A percentile compares a stretch with the other conserved stretches of the same genome.
phyloP scores from a whole-genome alignment of 2,329 filamentous ascomycete species.

The Neonectria faginata region DNA sequence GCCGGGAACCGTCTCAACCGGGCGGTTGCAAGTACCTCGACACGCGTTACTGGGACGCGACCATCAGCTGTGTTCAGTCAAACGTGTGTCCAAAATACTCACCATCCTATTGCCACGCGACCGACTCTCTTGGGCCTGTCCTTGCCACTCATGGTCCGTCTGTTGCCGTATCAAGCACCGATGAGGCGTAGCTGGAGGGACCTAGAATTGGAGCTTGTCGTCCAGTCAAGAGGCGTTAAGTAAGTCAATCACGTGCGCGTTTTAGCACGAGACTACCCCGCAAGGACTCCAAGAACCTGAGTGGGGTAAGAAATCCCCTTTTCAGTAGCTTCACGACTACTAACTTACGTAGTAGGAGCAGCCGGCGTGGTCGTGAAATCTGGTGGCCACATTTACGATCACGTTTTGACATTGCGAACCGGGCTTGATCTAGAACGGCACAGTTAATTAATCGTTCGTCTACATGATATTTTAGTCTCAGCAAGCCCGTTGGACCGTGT shows the following conservation, averaged over 20 bases:
- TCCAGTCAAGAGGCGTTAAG: neutral
- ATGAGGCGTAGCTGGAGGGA: slow-evolving; percentile 1
- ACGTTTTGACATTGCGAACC: neutral
- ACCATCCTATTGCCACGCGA: slow-evolving; percentile 34
- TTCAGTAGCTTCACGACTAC: slow-evolving; percentile 14
- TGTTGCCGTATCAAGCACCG: slow-evolving; percentile 10
- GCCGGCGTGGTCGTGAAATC: neutral
- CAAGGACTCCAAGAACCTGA: neutral
- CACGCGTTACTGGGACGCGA: slow-evolving; percentile 21
- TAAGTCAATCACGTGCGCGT: slow-evolving; percentile 10
- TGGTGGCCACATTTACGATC: neutral
- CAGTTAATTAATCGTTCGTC: neutral
- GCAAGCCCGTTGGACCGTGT: neutral
- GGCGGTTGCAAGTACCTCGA: slow-evolving; percentile 26
- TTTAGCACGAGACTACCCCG: slow-evolving; percentile 4
- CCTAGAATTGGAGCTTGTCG: neutral
- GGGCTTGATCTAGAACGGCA: neutral
- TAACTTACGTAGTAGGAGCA: neutral
- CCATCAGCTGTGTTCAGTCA: slow-evolving; percentile 12
- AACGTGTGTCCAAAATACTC: neutral
- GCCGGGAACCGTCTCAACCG: neutral
- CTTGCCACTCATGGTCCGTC: slow-evolving; percentile 23
- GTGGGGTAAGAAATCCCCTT: slow-evolving; percentile 9
- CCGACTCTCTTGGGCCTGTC: slow-evolving; percentile 25
- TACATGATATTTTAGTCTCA: neutral